These are phyloP conservation scores for Polymyxa betae DNA, from an alignment of 208 protist species.

Conservation along the genomic window DNA sequence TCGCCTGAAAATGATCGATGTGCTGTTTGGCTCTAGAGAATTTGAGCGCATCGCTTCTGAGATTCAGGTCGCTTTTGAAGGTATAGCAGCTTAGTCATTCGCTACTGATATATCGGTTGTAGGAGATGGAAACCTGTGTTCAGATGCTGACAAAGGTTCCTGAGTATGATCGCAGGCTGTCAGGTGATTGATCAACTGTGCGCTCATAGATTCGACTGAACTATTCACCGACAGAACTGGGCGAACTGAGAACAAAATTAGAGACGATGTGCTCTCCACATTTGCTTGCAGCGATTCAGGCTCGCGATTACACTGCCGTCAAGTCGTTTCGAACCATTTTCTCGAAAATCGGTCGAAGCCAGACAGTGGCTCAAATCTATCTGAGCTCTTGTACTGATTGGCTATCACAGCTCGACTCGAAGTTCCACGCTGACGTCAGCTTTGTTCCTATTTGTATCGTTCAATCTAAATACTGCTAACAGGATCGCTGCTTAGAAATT, in stretches of 20 bases:
- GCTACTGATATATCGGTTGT: background rate
- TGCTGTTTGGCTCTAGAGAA: constrained; percentile 31
- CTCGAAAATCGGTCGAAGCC: background rate
- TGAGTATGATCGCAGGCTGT: background rate
- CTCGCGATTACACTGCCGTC: background rate
- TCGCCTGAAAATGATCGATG: constrained; percentile 2
- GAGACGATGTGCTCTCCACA: constrained; percentile 34
- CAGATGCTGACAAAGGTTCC: background rate
- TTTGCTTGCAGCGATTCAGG: constrained; percentile 39
- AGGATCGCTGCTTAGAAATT: no score
- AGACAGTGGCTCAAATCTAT: background rate
- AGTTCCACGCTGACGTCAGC: background rate
- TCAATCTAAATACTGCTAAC: background rate
- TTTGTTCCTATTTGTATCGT: background rate
- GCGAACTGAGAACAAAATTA: background rate
- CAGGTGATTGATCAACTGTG: background rate
- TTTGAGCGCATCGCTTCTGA: background rate
- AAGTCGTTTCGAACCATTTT: background rate
- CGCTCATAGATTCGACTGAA: background rate
- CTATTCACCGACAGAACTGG: constrained; percentile 2
- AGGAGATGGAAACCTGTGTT: background rate
- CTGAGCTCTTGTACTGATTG: constrained; percentile 19
- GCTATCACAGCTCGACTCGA: background rate
- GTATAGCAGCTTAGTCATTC: background rate
- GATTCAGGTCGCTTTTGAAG: background rate